Percentiles rank a stretch among this genome's conserved stretches.
Conservation (phyloP, 805 yeast species). For the Hanseniaspora valbyensis region DNA sequence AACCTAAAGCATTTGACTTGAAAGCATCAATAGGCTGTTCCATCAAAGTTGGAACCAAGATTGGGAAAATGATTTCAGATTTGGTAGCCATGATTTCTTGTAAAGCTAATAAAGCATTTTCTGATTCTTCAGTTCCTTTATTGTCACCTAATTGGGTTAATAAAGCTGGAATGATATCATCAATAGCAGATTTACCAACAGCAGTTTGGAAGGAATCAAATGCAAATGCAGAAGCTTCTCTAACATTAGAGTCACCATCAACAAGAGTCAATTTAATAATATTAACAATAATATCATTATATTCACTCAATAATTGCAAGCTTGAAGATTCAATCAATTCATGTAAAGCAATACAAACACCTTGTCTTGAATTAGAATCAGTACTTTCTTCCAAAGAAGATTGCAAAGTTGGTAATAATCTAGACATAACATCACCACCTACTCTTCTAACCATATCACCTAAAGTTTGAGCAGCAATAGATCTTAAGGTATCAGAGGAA, state of each 20-base stretch:
- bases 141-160: constrained; percentile 50
- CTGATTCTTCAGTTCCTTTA: constrained; percentile 39
- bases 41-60: constrained; percentile 73
- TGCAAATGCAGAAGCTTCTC: constrained; percentile 85
- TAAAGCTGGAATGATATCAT: constrained; percentile 76
- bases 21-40: constrained; percentile 69
- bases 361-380: constrained; percentile 83
- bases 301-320: constrained; percentile 46
- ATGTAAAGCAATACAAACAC: constrained; percentile 86
- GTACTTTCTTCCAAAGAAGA: constrained; percentile 44
- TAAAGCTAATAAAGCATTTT: constrained; percentile 73
- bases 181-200: constrained; percentile 76
- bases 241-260: constrained; percentile 60
- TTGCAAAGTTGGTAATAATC: constrained; percentile 74
- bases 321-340: constrained; percentile 73
- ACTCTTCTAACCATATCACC: constrained; percentile 93
- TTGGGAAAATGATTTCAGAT: constrained; percentile 87
- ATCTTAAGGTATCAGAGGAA: constrained; percentile 64
- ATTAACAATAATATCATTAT: constrained; percentile 56
- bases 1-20: constrained; percentile 79
- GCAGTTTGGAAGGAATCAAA: constrained; percentile 77
- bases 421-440: constrained; percentile 75
- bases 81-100: constrained; percentile 86
- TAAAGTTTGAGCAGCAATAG: constrained; percentile 82
- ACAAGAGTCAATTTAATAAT: constrained; percentile 71